Base-by-base conservation (phyloP, 345 rosid species). In the Arabis alpina region DNA sequence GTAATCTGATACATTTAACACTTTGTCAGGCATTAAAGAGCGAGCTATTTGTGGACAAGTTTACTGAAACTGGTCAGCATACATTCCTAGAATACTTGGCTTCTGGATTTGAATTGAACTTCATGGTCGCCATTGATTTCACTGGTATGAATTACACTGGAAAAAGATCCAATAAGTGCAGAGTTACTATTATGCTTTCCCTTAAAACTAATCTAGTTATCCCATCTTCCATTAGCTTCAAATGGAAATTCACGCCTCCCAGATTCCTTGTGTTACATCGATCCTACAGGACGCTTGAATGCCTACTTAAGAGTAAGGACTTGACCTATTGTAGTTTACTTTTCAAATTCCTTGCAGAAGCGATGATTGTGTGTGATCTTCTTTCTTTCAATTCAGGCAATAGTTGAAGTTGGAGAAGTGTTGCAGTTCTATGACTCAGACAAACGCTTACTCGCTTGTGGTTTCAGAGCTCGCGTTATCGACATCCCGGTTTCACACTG, bases 111-210 rank as follows among this genome's bases (percentile, higher is more conserved):
- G 93, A 93, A 75, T 77, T 93, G 63, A 90, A 87, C 81, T 90
- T 90, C 86, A 93, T 93, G 97, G 91, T 88, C 66, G 98, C 98
- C 60, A 73, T 93, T 71, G 97, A 93, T 84, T 93, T 88, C 77
- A 93, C 98, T 2, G 98, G 97, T 93, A 77, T 50, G 54, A 52
- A 27, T 27, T n/a, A n/a, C n/a, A n/a, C n/a, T n/a, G n/a, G n/a
- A n/a, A n/a, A n/a, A n/a, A 13, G 49, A 34, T 27, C 43, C 16
- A 1, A 32, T 41, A 24, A 10, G 9, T 13, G 16, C 4, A 55
- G 14, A 64, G 37, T 10, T 61, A 32, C 13, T 53, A 5, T 44
- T 4, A 40, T 28, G 42, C 36, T 54, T 47, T 52, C 6, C 19
- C 16, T 56, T 15, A 19, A 16, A 41, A 66, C 61, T 68, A 70